Base-by-base conservation (phyloP, 768 basidiomycete genomes). In the Stropharia rugosoannulata region DNA sequence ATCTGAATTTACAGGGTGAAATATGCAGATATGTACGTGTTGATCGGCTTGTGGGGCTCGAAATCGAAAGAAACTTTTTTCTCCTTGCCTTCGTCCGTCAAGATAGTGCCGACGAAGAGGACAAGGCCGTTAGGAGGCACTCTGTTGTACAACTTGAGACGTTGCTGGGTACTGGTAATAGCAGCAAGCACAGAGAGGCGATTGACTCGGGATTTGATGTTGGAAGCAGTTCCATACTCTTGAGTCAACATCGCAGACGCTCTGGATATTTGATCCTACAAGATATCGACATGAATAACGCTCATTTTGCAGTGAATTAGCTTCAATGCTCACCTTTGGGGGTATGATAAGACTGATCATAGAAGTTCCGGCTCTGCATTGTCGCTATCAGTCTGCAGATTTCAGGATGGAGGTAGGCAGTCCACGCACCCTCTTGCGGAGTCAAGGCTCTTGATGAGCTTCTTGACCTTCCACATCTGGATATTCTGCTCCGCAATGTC, bases 61-160 rank as follows among this genome's bases (percentile, higher is more conserved):
- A 99, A 95, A 72, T 98, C 96, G 66, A 98, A 98, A 0, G 93
- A 95, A 29, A 96, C 93, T 72, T 98, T 99, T 81, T 98, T 98
- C 75, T 98, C 97, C 73, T 99, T 99, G 56, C 96, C 96, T 73
- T 98, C 96, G 64, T 98, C 95, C 48, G 96, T 99, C 51, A 98
- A 76, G 66, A 99, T 92, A 10, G 97, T 99, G 29, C 97, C 97
- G 55, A 98, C 97, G 73, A 98, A 99, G 38, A 99, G 85, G 59
- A 98, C 93, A 16, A 99, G 85, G 54, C 95, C 97, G 61, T 98
- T 98, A 2, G 94, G 93, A 1, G 97, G 97, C 0, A 97, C 95
- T 57, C 94, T 86, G 69, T 89, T 93, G 78, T 98, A 99, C 15
- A 99, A 79, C 77, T 99, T 99, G 58, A 99, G 81, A 54, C 95